Base-by-base conservation (phyloP, 2,329 filamentous ascomycete genomes). In the Nakataea oryzae region DNA sequence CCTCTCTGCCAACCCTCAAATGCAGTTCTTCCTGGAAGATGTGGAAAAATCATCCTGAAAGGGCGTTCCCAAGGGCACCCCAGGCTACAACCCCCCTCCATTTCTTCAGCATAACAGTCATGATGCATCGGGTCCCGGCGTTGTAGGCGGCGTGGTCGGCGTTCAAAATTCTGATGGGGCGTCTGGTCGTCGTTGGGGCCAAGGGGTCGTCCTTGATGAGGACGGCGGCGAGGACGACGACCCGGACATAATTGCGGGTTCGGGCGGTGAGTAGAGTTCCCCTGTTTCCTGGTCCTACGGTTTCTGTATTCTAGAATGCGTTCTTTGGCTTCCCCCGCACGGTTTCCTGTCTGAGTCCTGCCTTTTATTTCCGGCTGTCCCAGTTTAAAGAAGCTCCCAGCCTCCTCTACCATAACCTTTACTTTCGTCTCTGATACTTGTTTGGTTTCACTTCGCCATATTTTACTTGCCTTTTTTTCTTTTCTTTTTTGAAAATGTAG, bases 21-120 rank as follows among this genome's bases (percentile, higher is more conserved):
- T 62, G 65, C 63, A 91, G 87, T 97, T 96, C 88, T 97, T 97
- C 89, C 76, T 97, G 75, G 93, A 97, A 75, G 93, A 97, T 72
- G 73, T 32, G 72, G 63, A 71, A 74, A 82, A 72, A 78, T 76
- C 73, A 80, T 77, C 77, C 82, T 79, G 85, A 91, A 80, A 84
- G 81, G 83, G 81, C 81, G 74, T 81, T 74, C 74, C 78, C 70
- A 70, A 79, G 70, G 73, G 77, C 69, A 73, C 78, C 65, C 56
- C 41, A 62, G 68, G 64, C 59, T 62, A 61, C 58, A 65, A 68
- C 58, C 57, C 67, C 57, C 65, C 62, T 57, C 64, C 67, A 64
- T 67, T 71, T 65, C 65, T 75, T 74, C 76, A 72, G 69, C 70
- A 73, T 71, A 66, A 65, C 65, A 70, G 64, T 68, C 65, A 70